Percentiles rank a stretch among this genome's conserved stretches.
Conservation (phyloP, 2,329 filamentous ascomycete genomes). For the Cercospora nicotianae region DNA sequence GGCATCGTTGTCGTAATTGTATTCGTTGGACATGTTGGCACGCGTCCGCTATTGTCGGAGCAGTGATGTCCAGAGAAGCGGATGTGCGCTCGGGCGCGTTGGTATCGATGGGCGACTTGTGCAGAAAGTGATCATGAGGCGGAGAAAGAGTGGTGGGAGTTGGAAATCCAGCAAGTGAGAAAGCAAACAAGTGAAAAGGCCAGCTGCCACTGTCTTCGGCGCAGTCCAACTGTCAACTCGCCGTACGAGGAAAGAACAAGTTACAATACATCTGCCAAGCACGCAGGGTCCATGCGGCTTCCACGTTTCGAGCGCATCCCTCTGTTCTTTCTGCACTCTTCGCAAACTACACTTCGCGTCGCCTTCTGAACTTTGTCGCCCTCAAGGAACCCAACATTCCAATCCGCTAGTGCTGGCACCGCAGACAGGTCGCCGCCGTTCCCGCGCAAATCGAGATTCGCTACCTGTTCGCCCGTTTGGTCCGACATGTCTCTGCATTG, state of each 20-base stretch:
- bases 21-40: slow-evolving; percentile 81
- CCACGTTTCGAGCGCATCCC: not conserved
- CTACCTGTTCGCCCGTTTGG: not conserved
- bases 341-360: not conserved
- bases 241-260: slow-evolving; percentile 8
- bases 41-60: slow-evolving; percentile 9
- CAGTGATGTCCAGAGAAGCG: not conserved
- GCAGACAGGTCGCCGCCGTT: not conserved
- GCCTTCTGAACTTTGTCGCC: not conserved
- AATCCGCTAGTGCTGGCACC: not conserved
- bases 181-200: slow-evolving; percentile 3
- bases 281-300: slow-evolving; percentile 4
- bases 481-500: not conserved
- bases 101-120: not conserved
- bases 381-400: not conserved
- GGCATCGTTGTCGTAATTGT: slow-evolving; percentile 96
- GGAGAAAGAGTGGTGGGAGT: not conserved
- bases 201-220: not conserved
- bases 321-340: not conserved
- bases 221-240: slow-evolving; percentile 1
- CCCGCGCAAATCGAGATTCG: not conserved
- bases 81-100: not conserved
- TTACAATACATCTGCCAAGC: slow-evolving; percentile 1
- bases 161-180: not conserved
- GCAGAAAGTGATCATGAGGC: not conserved